A percentile compares a stretch with the other conserved stretches of the same genome.
These are phyloP conservation scores for Herpotrichia juniperi DNA, from an alignment of 2,329 filamentous ascomycete species.

Conservation along the genomic window DNA sequence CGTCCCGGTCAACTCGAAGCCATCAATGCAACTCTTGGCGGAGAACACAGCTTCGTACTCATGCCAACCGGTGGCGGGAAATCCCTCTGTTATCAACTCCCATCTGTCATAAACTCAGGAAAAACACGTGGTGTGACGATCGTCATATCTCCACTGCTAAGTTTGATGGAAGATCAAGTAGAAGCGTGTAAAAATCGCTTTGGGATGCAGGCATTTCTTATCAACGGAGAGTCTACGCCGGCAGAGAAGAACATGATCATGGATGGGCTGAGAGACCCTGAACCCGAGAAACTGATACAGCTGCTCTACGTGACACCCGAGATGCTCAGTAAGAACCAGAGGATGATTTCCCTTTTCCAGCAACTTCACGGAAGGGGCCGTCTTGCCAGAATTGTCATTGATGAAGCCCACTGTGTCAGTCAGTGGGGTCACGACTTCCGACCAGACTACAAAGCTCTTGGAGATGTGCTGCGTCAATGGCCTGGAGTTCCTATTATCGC, in stretches of 20 bases:
- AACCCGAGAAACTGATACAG: conserved; percentile 79
- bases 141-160: conserved; percentile 92
- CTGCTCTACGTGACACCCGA: conserved; percentile 95
- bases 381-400: conserved; percentile 90
- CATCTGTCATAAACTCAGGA: conserved; percentile 80
- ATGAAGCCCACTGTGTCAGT: conserved; percentile 99
- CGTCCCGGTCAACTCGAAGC: conserved; percentile 91
- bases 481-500: conserved; percentile 89
- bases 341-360: conserved; percentile 70
- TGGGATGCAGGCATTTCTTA: conserved; percentile 77
- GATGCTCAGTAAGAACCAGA: conserved; percentile 84
- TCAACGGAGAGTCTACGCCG: conserved; percentile 76
- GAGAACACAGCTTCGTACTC: conserved; percentile 89
- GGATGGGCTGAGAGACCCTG: conserved; percentile 63
- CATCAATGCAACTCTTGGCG: conserved; percentile 88
- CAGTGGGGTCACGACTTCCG: conserved; percentile 99
- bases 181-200: conserved; percentile 73
- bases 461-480: conserved; percentile 73
- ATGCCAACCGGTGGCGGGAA: conserved; percentile 99
- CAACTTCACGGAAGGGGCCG: conserved; percentile 72
- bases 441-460: conserved; percentile 90
- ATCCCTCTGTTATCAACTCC: conserved; percentile 94
- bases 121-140: conserved; percentile 86
- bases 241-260: conserved; percentile 72
- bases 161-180: conserved; percentile 97